Percentiles rank a stretch among this genome's conserved stretches.
phyloP scores from a whole-genome alignment of 1,139 yeast genomes.

The Pichia sp. region DNA sequence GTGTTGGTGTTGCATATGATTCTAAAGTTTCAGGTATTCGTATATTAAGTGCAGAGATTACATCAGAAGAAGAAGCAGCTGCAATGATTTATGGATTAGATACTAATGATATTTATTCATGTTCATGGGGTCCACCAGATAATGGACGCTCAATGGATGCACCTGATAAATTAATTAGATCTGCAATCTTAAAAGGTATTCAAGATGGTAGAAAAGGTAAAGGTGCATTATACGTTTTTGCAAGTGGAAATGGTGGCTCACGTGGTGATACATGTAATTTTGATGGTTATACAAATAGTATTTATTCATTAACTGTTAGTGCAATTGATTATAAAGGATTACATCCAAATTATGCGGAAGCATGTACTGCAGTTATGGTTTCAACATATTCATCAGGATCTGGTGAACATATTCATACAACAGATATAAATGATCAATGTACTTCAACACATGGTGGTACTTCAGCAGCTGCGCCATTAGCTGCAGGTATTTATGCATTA shows the following conservation, averaged over 20 bases:
- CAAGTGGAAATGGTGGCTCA: constrained; percentile 90
- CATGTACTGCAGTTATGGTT: constrained; percentile 94
- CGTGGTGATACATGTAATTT: constrained; percentile 87
- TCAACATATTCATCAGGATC: constrained; percentile 92
- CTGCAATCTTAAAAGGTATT: constrained; percentile 81
- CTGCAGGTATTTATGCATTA: constrained; percentile 87
- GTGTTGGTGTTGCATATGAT: constrained; percentile 88
- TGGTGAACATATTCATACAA: constrained; percentile 84
- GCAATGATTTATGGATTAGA: constrained; percentile 77
- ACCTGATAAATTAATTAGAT: constrained; percentile 71
- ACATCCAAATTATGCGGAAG: constrained; percentile 86
- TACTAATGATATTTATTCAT: constrained; percentile 84
- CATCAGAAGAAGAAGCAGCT: constrained; percentile 86
- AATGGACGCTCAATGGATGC: constrained; percentile 83
- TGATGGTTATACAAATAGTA: constrained; percentile 96
- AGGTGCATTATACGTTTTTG: constrained; percentile 91
- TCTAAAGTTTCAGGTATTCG: constrained; percentile 88
- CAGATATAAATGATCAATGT: constrained; percentile 75
- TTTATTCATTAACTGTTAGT: constrained; percentile 90
- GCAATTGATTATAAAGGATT: constrained; percentile 82
- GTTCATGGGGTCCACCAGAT: constrained; percentile 99
- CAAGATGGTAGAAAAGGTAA: constrained; percentile 73
- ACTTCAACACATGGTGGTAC: constrained; percentile 86
- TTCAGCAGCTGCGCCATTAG: constrained; percentile 97
- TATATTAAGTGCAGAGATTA: constrained; percentile 72